A percentile compares a stretch with the other conserved stretches of the same genome.
phyloP scores from a whole-genome alignment of 2,329 filamentous ascomycete species.

The Pseudohalonectria lignicola region DNA sequence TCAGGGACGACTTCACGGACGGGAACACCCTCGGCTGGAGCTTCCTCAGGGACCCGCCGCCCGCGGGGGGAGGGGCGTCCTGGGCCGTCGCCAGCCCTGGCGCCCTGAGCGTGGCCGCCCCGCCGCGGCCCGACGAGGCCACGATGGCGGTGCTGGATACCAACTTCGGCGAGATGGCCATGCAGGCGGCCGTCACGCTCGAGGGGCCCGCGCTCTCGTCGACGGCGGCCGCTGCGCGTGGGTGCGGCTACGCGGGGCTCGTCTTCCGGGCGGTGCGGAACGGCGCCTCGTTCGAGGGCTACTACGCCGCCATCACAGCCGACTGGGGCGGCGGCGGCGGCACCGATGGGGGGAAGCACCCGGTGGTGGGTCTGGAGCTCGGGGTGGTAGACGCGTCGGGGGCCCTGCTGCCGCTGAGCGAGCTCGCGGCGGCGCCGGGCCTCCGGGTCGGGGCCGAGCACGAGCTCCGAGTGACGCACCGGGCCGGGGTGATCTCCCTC shows the following conservation, averaged over 20 bases:
- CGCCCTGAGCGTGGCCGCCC: constrained; percentile 15
- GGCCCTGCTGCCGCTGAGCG: too few relatives aligned
- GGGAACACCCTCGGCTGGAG: constrained; percentile 26
- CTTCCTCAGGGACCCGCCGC: too few relatives aligned
- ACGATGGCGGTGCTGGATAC: constrained; percentile 21
- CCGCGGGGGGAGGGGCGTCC: too few relatives aligned
- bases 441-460: too few relatives aligned
- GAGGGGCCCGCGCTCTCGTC: constrained; percentile 1
- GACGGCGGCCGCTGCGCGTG: too few relatives aligned
- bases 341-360: too few relatives aligned
- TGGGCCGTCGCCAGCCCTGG: constrained; percentile 14
- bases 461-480: too few relatives aligned
- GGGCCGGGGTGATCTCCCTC: too few relatives aligned
- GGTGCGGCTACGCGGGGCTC: constrained; percentile 21
- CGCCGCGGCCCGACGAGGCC: constrained; percentile 7
- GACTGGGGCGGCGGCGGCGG: constrained; percentile 3
- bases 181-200: constrained; percentile 17
- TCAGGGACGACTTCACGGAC: constrained; percentile 29
- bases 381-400: too few relatives aligned
- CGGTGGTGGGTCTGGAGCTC: too few relatives aligned
- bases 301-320: constrained; percentile 20
- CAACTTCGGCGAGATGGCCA: constrained; percentile 21
- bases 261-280: constrained; percentile 21
- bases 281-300: constrained; percentile 12
- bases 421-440: too few relatives aligned